Percentiles rank a stretch among this genome's conserved stretches.
Evolutionary conservation across 2,329 filamentous ascomycete genomes (phyloP).

Genomic region (Clarireedia hainanense): DNA sequence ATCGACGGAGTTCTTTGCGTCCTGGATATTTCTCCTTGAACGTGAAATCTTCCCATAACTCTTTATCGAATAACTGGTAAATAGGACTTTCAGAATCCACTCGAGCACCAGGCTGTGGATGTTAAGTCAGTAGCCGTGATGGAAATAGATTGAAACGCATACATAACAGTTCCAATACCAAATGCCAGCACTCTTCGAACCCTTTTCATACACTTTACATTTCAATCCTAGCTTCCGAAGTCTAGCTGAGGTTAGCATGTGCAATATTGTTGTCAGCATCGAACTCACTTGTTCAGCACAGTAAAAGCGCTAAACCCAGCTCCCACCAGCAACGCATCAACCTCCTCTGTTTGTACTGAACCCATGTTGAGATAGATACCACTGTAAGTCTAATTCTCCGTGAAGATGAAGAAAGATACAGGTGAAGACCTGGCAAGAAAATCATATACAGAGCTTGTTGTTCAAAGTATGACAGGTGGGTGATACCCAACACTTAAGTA

Average conservation of each 20-base stretch:
- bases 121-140: not conserved
- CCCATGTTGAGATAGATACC: conserved; percentile 1
- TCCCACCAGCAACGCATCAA: conserved; percentile 29
- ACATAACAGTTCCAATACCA: conserved; percentile 38
- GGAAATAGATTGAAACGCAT: not conserved
- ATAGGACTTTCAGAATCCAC: conserved; percentile 36
- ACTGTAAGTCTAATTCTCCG: no score
- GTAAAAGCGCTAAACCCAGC: conserved; percentile 27
- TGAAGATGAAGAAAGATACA: not conserved
- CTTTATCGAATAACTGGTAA: conserved; percentile 38
- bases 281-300: conserved; percentile 27
- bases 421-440: not conserved
- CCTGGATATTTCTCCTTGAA: conserved; percentile 47
- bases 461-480: not conserved
- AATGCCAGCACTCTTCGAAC: conserved; percentile 41
- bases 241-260: conserved; percentile 23
- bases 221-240: conserved; percentile 40
- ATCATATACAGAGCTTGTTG: not conserved
- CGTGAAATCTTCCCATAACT: conserved; percentile 44
- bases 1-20: conserved; percentile 43
- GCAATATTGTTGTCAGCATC: conserved; percentile 19
- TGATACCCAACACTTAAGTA: not conserved
- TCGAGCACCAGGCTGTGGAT: conserved; percentile 34
- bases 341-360: conserved; percentile 24
- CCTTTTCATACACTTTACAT: conserved; percentile 44